A percentile compares a stretch with the other conserved stretches of the same genome.
Conservation (phyloP, 768 basidiomycete genomes). For the Lyophyllum semitale region DNA sequence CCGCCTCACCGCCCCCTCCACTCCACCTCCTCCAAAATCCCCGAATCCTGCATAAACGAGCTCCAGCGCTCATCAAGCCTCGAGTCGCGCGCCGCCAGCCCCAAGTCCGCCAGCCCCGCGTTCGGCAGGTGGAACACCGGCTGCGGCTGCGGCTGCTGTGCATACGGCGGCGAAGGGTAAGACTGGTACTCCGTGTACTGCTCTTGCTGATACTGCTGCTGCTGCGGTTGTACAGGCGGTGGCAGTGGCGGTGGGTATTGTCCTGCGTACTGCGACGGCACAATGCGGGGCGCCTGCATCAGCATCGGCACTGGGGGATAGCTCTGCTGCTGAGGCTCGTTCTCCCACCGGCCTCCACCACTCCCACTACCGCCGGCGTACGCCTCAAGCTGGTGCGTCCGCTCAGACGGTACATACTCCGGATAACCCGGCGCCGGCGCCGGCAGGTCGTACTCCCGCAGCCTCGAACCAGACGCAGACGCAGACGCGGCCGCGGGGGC, state of each 20-base stretch:
- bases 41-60: slow-evolving; percentile 62
- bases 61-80: slow-evolving; percentile 60
- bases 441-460: neutral
- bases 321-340: slow-evolving; percentile 13
- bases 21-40: slow-evolving; percentile 34
- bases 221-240: neutral
- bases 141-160: neutral
- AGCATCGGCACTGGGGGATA: neutral
- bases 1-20: slow-evolving; percentile 5
- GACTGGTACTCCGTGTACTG: too few species aligned
- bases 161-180: too few species aligned
- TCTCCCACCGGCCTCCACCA: slow-evolving; percentile 2
- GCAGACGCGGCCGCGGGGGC: too few species aligned
- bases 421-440: slow-evolving; percentile 10
- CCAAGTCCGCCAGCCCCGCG: slow-evolving; percentile 58
- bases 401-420: slow-evolving; percentile 21
- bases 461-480: slow-evolving; percentile 10
- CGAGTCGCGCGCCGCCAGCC: slow-evolving; percentile 58
- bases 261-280: neutral
- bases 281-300: neutral
- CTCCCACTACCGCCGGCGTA: neutral
- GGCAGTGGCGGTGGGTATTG: neutral
- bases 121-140: slow-evolving; percentile 23
- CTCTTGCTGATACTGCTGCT: neutral
- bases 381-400: slow-evolving; percentile 12